phyloP scores from a whole-genome alignment of 2,329 filamentous ascomycete species.

The Rhinocladiella similis region DNA sequence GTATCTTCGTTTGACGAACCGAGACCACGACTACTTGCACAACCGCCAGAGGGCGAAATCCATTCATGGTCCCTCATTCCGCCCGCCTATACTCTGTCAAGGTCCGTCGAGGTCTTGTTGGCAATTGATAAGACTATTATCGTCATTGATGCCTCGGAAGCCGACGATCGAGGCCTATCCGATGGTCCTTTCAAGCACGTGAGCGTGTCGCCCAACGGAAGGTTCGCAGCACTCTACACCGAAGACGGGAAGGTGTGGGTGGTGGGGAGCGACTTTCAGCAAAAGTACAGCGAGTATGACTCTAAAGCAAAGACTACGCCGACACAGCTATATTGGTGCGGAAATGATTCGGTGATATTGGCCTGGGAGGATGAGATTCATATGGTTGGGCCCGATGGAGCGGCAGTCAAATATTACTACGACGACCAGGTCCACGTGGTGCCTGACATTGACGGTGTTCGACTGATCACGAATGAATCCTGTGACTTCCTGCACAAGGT shows the following conservation, averaged over 20 bases:
- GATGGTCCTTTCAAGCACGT: conserved; percentile 92
- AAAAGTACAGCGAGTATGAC: conserved; percentile 86
- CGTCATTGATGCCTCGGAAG: conserved; percentile 83
- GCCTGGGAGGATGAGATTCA: conserved; percentile 99
- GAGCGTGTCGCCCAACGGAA: conserved; percentile 85
- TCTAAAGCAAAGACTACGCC: conserved; percentile 82
- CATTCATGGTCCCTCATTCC: conserved; percentile 88
- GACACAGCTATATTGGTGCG: conserved; percentile 92
- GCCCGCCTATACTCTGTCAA: conserved; percentile 82
- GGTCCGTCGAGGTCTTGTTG: conserved; percentile 88
- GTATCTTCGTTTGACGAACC: conserved; percentile 92
- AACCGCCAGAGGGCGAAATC: conserved; percentile 74
- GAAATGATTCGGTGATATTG: conserved; percentile 87
- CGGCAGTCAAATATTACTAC: conserved; percentile 76
- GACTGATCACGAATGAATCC: conserved; percentile 86
- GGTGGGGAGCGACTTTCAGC: conserved; percentile 93
- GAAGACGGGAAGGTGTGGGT: conserved; percentile 84
- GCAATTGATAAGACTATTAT: conserved; percentile 83
- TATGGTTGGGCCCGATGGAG: conserved; percentile 80
- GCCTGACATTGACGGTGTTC: conserved; percentile 84
- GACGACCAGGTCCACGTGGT: conserved; percentile 87
- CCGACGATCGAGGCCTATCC: conserved; percentile 86
- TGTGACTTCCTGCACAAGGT: conserved; percentile 98
- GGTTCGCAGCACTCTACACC: conserved; percentile 84
- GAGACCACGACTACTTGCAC: conserved; percentile 76